These are phyloP conservation scores for Aspergillus campestris DNA, from an alignment of 495 filamentous ascomycete species.

Conservation along the genomic window DNA sequence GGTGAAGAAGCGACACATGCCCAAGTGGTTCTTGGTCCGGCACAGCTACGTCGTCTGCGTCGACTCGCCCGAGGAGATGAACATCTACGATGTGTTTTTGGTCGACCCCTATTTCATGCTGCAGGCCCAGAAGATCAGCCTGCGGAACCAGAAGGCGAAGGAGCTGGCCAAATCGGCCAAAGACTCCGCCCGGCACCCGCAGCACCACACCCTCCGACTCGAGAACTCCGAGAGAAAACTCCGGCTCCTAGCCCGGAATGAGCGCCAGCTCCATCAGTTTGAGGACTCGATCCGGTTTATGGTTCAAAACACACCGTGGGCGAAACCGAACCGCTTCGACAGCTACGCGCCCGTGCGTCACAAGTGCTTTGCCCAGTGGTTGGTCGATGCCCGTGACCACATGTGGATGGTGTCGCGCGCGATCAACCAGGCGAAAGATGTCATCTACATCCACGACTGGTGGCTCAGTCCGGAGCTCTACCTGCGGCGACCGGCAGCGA, in stretches of 20 bases:
- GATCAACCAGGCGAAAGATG: slow-evolving; percentile 96
- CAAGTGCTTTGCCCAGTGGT: slow-evolving; percentile 87
- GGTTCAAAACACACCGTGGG: slow-evolving; percentile 72
- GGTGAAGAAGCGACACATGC: slow-evolving; percentile 70
- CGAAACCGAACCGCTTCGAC: slow-evolving; percentile 73
- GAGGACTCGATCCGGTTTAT: slow-evolving; percentile 86
- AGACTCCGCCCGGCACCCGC: slow-evolving; percentile 54
- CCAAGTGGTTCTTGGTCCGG: slow-evolving; percentile 97
- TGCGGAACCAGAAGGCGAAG: slow-evolving; percentile 57
- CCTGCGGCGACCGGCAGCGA: slow-evolving; percentile 87
- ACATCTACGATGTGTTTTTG: slow-evolving; percentile 96
- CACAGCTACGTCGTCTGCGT: slow-evolving; percentile 97
- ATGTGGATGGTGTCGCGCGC: slow-evolving; percentile 99
- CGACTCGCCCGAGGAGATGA: slow-evolving; percentile 96
- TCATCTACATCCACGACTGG: slow-evolving; percentile 99
- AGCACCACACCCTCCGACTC: slow-evolving; percentile 79
- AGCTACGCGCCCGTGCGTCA: slow-evolving; percentile 89
- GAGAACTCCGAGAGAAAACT: slow-evolving; percentile 82
- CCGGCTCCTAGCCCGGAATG: slow-evolving; percentile 86
- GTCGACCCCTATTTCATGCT: slow-evolving; percentile 79
- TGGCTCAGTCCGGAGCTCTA: slow-evolving; percentile 97
- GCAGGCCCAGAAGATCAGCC: slow-evolving; percentile 53
- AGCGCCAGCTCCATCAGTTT: slow-evolving; percentile 82
- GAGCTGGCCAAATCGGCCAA: slow-evolving; percentile 53
- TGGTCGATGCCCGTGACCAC: slow-evolving; percentile 94